phyloP scores from a whole-genome alignment of 2,329 filamentous ascomycete species.

The Conoideocrella luteorostrata region DNA sequence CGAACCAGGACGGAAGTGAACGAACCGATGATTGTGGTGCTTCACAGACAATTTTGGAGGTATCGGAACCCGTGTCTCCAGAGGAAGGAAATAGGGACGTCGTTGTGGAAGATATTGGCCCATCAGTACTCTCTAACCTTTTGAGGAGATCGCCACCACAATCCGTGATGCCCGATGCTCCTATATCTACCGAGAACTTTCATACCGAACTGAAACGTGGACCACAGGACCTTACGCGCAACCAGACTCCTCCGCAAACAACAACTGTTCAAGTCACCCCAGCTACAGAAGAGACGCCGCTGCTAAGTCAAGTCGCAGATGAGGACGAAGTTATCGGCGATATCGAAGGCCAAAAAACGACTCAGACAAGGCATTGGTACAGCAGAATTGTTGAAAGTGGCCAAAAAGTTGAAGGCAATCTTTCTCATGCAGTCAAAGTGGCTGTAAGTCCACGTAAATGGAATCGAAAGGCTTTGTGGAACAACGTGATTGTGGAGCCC shows the following conservation, averaged over 20 bases:
- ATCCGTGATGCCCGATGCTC: conserved; percentile 16
- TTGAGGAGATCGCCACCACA: conserved; percentile 43
- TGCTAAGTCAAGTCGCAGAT: conserved; percentile 32
- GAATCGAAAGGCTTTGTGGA: conserved; percentile 60
- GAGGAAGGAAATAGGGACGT: conserved; percentile 12
- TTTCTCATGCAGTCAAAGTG: conserved; percentile 24
- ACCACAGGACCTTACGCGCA: conserved; percentile 1
- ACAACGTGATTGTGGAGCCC: conserved; percentile 59
- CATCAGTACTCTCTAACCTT: conserved; percentile 43
- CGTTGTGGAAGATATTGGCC: conserved; percentile 18
- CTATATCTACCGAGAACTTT: conserved; percentile 2
- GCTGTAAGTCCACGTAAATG: conserved; percentile 62
- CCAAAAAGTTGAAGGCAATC: conserved; percentile 24
- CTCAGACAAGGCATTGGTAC: conserved; percentile 26
- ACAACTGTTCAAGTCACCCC: conserved; percentile 10
- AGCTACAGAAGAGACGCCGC: conserved; percentile 40
- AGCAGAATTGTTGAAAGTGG: conserved; percentile 23
- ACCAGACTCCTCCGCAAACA: conserved; percentile 9
- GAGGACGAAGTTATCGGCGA: conserved; percentile 30
- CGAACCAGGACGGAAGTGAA: conserved; percentile 17
- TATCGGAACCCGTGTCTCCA: conserved; percentile 41
- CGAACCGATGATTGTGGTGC: conserved; percentile 18
- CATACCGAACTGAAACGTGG: conserved; percentile 1
- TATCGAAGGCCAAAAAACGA: conserved; percentile 45
- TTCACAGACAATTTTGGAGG: conserved; percentile 52